phyloP scores from a whole-genome alignment of 2,329 filamentous ascomycete genomes.

The Penicillium digitatum region DNA sequence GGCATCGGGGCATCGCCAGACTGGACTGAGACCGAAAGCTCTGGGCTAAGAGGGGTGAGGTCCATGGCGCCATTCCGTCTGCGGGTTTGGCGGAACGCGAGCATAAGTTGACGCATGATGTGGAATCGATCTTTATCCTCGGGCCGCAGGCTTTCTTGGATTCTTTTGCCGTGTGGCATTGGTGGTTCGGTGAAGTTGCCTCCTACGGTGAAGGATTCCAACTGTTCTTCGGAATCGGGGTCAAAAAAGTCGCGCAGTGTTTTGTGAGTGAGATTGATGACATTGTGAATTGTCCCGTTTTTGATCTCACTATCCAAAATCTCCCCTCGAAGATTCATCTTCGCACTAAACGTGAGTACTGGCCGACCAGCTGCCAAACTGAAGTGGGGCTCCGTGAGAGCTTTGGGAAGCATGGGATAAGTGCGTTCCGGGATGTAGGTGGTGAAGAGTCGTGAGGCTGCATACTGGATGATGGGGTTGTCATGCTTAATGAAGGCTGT shows the following conservation, averaged over 20 bases:
- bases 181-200: constrained; percentile 24
- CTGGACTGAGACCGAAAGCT: constrained; percentile 27
- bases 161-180: constrained; percentile 13
- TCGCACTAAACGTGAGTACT: constrained; percentile 58
- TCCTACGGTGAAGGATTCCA: constrained; percentile 30
- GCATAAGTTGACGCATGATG: constrained; percentile 38
- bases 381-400: constrained; percentile 49
- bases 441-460: constrained; percentile 52
- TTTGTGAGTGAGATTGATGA: constrained; percentile 51
- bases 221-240: constrained; percentile 14
- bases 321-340: constrained; percentile 50
- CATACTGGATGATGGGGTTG: constrained; percentile 52
- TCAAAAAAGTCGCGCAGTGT: constrained; percentile 40
- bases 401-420: constrained; percentile 55
- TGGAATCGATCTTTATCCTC: constrained; percentile 37
- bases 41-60: constrained; percentile 18
- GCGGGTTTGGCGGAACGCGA: constrained; percentile 36
- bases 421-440: constrained; percentile 53
- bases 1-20: constrained; percentile 20
- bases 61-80: constrained; percentile 41
- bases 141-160: constrained; percentile 28
- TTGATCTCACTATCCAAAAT: constrained; percentile 53
- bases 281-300: constrained; percentile 53
- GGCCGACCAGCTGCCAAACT: constrained; percentile 54
- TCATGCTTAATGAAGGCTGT: constrained; percentile 57